phyloP scores from a whole-genome alignment of 2,329 filamentous ascomycete genomes.

The Epichloe baconii region DNA sequence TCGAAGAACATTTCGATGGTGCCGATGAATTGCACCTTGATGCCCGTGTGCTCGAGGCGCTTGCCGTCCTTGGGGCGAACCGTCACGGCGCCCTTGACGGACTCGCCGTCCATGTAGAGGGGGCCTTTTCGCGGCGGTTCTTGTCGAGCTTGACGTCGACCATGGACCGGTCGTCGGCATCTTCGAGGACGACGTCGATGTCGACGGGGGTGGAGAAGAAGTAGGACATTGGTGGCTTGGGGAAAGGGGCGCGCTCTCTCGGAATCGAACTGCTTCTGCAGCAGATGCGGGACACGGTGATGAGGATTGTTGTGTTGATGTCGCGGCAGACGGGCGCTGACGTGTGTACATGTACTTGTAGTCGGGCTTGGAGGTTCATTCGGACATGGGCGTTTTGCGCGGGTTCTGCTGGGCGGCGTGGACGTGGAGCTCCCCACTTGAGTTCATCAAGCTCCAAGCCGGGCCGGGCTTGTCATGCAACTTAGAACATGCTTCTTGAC shows the following conservation, averaged over 20 bases:
- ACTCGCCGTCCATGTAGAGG: constrained; percentile 95
- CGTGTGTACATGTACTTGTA: too few relatives aligned
- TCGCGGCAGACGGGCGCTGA: too few relatives aligned
- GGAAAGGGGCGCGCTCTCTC: neutral
- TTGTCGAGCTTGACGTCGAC: constrained; percentile 98
- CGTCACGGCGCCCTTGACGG: constrained; percentile 90
- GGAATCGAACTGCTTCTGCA: neutral
- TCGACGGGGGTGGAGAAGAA: constrained; percentile 98
- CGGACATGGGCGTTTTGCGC: too few relatives aligned
- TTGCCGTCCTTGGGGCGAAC: constrained; percentile 96
- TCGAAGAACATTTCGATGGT: constrained; percentile 99
- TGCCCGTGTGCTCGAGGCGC: constrained; percentile 91
- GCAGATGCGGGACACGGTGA: neutral
- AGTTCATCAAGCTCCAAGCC: too few relatives aligned
- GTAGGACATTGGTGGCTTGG: constrained; percentile 67
- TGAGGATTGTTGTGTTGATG: neutral
- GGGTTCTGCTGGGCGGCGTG: too few relatives aligned
- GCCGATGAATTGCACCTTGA: constrained; percentile 99
- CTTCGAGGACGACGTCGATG: constrained; percentile 95
- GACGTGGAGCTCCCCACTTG: too few relatives aligned
- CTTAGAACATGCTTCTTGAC: too few relatives aligned
- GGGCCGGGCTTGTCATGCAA: too few relatives aligned
- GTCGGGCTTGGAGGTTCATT: too few relatives aligned
- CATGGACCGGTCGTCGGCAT: constrained; percentile 85
- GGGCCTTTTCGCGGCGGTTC: constrained; percentile 91